Conservation (phyloP, 345 rosid species). For the Acer saccharum region DNA sequence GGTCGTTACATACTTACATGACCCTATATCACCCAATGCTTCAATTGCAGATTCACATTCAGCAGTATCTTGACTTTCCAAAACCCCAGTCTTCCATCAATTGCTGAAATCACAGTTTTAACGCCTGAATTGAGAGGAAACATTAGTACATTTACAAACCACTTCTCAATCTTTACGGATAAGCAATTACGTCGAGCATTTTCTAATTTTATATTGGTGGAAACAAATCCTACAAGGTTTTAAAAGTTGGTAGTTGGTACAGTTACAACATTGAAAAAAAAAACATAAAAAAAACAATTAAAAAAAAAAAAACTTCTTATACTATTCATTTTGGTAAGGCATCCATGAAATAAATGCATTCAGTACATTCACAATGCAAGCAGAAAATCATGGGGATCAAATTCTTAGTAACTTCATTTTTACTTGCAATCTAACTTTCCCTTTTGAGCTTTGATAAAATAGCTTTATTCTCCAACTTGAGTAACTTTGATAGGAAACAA, state of each 20-base stretch:
- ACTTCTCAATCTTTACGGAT: neutral
- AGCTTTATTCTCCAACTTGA: neutral
- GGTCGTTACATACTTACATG: conserved; percentile 52
- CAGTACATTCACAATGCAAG: neutral
- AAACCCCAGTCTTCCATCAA: conserved; percentile 59
- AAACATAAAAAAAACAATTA: neutral
- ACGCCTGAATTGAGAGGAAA: conserved; percentile 54
- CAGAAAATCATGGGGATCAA: neutral
- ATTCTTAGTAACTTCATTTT: neutral
- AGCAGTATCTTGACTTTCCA: conserved; percentile 49
- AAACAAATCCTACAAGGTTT: neutral
- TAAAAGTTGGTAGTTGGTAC: neutral
- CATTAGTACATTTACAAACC: neutral
- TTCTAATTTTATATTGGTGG: neutral
- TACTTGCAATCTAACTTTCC: conserved; percentile 4
- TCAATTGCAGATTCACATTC: conserved; percentile 83
- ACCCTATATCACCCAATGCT: conserved; percentile 87
- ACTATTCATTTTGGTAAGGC: neutral
- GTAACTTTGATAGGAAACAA: neutral
- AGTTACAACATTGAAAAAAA: neutral
- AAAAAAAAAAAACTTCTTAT: neutral
- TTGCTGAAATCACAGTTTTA: conserved; percentile 60
- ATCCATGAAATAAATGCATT: neutral
- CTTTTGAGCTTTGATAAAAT: neutral
- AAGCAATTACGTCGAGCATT: neutral